A percentile compares a stretch with the other conserved stretches of the same genome.
These are phyloP conservation scores for Leccinum fibrillosum DNA, from an alignment of 768 basidiomycete species.

Conservation along the genomic window DNA sequence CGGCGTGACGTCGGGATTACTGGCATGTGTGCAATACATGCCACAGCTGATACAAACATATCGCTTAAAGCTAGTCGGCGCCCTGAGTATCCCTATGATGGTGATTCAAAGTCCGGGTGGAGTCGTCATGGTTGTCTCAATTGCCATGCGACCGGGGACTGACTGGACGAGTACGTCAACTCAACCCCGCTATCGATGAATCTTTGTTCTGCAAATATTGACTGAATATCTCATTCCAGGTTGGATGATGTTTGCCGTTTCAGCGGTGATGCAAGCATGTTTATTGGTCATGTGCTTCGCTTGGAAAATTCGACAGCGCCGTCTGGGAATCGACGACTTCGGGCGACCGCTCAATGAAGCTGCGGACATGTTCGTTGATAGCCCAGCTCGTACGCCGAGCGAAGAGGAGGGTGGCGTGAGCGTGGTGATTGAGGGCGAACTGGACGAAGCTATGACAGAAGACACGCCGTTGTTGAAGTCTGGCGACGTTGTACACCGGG, in stretches of 20 bases:
- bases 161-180: conserved; percentile 73
- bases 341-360: conserved; percentile 50
- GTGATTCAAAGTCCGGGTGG: conserved; percentile 89
- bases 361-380: background rate
- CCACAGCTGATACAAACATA: conserved; percentile 87
- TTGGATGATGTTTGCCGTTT: conserved; percentile 78
- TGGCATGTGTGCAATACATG: conserved; percentile 83
- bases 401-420: conserved; percentile 15
- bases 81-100: conserved; percentile 95
- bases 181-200: background rate
- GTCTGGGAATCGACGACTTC: conserved; percentile 84
- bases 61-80: conserved; percentile 76
- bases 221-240: conserved; percentile 36
- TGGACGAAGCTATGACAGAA: conserved; percentile 8
- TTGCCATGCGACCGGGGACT: conserved; percentile 74
- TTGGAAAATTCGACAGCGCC: conserved; percentile 79
- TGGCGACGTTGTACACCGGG: conserved; percentile 14
- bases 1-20: conserved; percentile 73
- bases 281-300: conserved; percentile 82
- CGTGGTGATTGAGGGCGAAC: conserved; percentile 21
- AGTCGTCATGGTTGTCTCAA: conserved; percentile 79
- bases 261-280: conserved; percentile 80
- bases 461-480: conserved; percentile 25
- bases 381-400: background rate
- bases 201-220: background rate